phyloP scores from a whole-genome alignment of 495 filamentous ascomycete species.

The Penicillium ucsense region DNA sequence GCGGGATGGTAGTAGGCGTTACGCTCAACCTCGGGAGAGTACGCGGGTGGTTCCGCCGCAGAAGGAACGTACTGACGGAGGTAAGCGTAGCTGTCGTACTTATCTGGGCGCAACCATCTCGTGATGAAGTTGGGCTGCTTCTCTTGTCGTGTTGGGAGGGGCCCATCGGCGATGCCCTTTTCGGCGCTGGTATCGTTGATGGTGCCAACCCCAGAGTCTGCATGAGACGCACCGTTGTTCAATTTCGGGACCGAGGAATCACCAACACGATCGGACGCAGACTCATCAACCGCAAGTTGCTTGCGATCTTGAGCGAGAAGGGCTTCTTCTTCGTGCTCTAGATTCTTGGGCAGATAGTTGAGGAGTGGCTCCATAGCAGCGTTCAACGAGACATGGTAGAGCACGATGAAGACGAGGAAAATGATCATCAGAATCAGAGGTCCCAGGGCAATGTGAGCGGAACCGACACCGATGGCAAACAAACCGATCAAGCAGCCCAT shows the following conservation, averaged over 20 bases:
- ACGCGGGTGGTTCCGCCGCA: constrained; percentile 36
- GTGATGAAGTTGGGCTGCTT: constrained; percentile 45
- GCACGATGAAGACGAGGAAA: constrained; percentile 66
- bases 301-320: constrained; percentile 41
- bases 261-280: constrained; percentile 14
- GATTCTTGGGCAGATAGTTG: constrained; percentile 65
- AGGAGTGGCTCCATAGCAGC: constrained; percentile 68
- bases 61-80: constrained; percentile 65
- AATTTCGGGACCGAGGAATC: constrained; percentile 9
- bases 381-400: constrained; percentile 80
- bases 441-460: constrained; percentile 50
- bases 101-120: constrained; percentile 72
- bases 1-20: constrained; percentile 74
- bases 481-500: constrained; percentile 85
- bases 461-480: constrained; percentile 59
- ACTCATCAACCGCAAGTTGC: constrained; percentile 19
- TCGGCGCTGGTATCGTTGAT: constrained; percentile 27
- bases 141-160: constrained; percentile 25
- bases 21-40: constrained; percentile 48
- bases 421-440: constrained; percentile 77
- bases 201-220: constrained; percentile 20
- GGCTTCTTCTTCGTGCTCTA: constrained; percentile 55
- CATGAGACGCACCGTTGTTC: constrained; percentile 14
- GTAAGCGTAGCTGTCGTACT: constrained; percentile 59
- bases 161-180: constrained; percentile 21